These are phyloP conservation scores for Septoria linicola DNA, from an alignment of 2,329 filamentous ascomycete species.

Conservation along the genomic window DNA sequence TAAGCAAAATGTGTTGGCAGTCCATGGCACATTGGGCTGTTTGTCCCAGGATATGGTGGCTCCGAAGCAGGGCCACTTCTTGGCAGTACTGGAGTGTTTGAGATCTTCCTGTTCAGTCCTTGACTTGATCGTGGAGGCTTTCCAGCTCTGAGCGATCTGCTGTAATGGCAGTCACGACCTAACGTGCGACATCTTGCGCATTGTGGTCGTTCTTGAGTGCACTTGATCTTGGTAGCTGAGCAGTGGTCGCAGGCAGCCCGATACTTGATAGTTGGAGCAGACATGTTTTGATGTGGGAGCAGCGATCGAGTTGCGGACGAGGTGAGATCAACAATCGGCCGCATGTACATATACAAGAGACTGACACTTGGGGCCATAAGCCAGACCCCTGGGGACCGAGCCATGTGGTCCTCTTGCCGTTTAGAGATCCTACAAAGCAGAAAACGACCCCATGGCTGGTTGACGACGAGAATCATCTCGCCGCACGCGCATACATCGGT, in stretches of 20 bases:
- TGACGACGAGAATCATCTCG: background rate
- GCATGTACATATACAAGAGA: background rate
- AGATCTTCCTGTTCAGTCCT: conserved; percentile 20
- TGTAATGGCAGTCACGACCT: conserved; percentile 26
- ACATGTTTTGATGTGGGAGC: background rate
- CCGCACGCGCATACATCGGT: background rate
- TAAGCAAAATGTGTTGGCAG: conserved; percentile 2
- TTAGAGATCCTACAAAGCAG: background rate
- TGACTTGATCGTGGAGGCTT: conserved; percentile 27
- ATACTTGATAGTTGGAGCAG: conserved; percentile 23
- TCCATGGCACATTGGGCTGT: conserved; percentile 1
- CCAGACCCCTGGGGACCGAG: background rate
- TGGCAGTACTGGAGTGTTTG: conserved; percentile 24
- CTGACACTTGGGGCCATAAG: background rate
- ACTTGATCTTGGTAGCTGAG: conserved; percentile 28
- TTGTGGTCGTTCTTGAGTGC: conserved; percentile 26
- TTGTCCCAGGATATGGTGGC: background rate
- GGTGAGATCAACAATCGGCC: background rate
- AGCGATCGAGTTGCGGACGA: background rate
- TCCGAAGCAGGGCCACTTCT: conserved; percentile 12
- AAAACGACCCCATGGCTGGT: background rate
- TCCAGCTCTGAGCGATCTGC: conserved; percentile 25
- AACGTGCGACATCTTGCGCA: conserved; percentile 25
- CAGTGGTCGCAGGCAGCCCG: conserved; percentile 27
- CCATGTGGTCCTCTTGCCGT: background rate